Conservation (phyloP, 176 grass and related monocot genomes). For the Paspalum vaginatum region DNA sequence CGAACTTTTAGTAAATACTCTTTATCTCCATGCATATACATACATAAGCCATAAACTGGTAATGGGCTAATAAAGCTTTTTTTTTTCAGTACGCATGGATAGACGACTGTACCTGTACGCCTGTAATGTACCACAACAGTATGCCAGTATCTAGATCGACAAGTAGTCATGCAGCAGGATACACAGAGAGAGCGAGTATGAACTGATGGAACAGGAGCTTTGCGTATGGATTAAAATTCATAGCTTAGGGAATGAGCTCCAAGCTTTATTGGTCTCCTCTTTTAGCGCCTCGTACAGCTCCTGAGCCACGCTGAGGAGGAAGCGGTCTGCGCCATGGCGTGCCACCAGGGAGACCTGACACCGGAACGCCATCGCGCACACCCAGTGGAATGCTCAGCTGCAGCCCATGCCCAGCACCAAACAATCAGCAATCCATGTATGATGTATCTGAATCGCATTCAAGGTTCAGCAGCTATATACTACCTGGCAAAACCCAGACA, state of each 20-base stretch:
- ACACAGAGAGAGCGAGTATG: no score
- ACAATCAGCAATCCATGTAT: neutral
- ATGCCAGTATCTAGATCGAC: neutral
- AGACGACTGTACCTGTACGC: neutral
- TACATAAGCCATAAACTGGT: neutral
- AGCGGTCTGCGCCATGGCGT: conserved; percentile 58
- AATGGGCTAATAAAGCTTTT: neutral
- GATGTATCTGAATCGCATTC: neutral
- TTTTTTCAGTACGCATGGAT: neutral
- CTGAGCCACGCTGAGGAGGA: conserved; percentile 64
- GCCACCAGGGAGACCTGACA: conserved; percentile 81
- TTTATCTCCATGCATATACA: neutral
- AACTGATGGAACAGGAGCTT: no score
- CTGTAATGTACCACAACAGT: neutral
- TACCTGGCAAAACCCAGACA: conserved; percentile 89
- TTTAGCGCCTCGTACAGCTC: conserved; percentile 59
- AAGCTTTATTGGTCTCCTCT: conserved; percentile 52
- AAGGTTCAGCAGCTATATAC: conserved; percentile 25
- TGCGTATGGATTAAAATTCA: no score
- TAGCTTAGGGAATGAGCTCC: no score
- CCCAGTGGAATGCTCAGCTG: conserved; percentile 84
- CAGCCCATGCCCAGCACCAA: neutral
- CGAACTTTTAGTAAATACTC: neutral
- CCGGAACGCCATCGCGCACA: conserved; percentile 55
- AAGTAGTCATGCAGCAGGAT: no score